Base-by-base conservation (phyloP, 805 yeast genomes). In the Ogataea philodendri region DNA sequence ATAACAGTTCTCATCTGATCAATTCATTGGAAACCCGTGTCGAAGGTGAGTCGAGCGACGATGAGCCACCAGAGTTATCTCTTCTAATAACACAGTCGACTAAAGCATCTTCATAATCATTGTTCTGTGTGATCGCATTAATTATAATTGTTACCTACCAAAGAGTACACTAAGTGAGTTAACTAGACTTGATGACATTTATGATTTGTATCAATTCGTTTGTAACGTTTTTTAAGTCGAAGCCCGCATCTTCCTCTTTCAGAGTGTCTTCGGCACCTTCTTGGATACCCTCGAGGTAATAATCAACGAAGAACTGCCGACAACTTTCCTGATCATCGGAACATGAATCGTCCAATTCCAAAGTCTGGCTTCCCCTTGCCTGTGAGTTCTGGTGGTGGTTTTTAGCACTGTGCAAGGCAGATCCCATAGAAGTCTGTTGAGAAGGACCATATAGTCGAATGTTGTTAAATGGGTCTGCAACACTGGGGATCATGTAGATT, bases 391-490 rank as follows among this genome's bases (percentile, higher is more conserved):
- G n/a, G n/a, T n/a, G n/a, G n/a, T n/a, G n/a, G n/a, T n/a, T n/a
- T n/a, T n/a, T n/a, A n/a, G n/a, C n/a, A n/a, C n/a, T n/a, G n/a
- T n/a, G n/a, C n/a, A n/a, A n/a, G n/a, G n/a, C n/a, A n/a, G n/a
- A n/a, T n/a, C n/a, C n/a, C n/a, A n/a, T n/a, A n/a, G n/a, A n/a
- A n/a, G n/a, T n/a, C n/a, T n/a, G n/a, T n/a, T n/a, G n/a, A n/a
- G n/a, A n/a, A n/a, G n/a, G n/a, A n/a, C n/a, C n/a, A n/a, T 78
- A 81, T 17, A 86, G 62, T 48, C 77, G 78, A 44, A 86, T 59
- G 34, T 77, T 73, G 7, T 77, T 72, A 54, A 62, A 87, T 2
- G 90, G 85, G 42, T 76, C 75, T 0, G 90, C 74, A 3, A 65
- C 66, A 0, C 59, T 52, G 0, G 86, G 79, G 3, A 77, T 47